phyloP scores from a whole-genome alignment of 1,139 yeast species.

The Hanseniaspora uvarum region DNA sequence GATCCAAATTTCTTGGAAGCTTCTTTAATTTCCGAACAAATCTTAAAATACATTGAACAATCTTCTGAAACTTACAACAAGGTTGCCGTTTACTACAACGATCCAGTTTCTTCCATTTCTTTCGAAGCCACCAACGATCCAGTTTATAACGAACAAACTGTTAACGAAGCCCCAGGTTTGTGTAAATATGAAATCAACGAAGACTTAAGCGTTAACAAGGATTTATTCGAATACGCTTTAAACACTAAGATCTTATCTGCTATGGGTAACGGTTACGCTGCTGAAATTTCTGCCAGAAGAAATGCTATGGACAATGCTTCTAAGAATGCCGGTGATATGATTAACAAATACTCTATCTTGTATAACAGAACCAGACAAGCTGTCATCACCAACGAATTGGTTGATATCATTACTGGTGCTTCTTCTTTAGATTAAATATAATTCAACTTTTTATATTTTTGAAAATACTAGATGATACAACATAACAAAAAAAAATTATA shows the following conservation, averaged over 20 bases:
- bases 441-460: not conserved
- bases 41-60: slow-evolving; percentile 46
- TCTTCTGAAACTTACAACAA: slow-evolving; percentile 50
- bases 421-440: slow-evolving; percentile 76
- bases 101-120: slow-evolving; percentile 75
- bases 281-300: slow-evolving; percentile 97
- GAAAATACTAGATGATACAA: slow-evolving; percentile 17
- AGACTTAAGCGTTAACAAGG: slow-evolving; percentile 48
- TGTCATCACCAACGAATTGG: slow-evolving; percentile 98
- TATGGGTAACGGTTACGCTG: slow-evolving; percentile 96
- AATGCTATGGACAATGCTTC: slow-evolving; percentile 99
- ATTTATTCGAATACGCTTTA: slow-evolving; percentile 74
- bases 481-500: not conserved
- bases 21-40: slow-evolving; percentile 78
- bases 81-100: slow-evolving; percentile 77
- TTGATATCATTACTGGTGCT: slow-evolving; percentile 99
- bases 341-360: slow-evolving; percentile 84
- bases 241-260: slow-evolving; percentile 87
- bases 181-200: slow-evolving; percentile 79
- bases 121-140: slow-evolving; percentile 72
- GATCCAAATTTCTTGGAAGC: slow-evolving; percentile 91
- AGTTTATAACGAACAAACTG: slow-evolving; percentile 59
- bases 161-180: slow-evolving; percentile 79
- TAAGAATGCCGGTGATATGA: slow-evolving; percentile 99
- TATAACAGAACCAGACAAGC: slow-evolving; percentile 99